These are phyloP conservation scores for Calvatia gigantea DNA, from an alignment of 768 basidiomycete genomes.

Conservation along the genomic window DNA sequence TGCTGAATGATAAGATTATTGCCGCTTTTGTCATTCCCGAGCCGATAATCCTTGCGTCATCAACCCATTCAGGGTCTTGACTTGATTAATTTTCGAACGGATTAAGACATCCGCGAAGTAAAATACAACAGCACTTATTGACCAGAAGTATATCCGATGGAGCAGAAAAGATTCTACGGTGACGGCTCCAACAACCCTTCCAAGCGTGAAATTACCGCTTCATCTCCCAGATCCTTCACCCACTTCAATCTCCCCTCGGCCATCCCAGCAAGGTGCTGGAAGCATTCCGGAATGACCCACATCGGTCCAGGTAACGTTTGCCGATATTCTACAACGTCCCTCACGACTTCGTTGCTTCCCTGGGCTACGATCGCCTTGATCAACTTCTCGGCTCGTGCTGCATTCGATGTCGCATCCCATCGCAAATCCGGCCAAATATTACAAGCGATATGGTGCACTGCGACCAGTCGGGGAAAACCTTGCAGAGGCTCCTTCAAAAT, in stretches of 20 bases:
- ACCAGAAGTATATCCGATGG: not conserved
- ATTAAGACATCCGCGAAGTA: not conserved
- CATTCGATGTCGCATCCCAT: conserved; percentile 19
- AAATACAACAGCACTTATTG: not conserved
- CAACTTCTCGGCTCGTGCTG: conserved; percentile 41
- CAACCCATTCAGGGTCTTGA: not conserved
- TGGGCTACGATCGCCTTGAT: conserved; percentile 49
- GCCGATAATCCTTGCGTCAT: not conserved
- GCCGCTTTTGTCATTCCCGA: conserved; percentile 4
- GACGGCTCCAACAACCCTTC: not conserved
- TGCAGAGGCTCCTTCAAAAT: conserved; percentile 42
- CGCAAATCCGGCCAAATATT: conserved; percentile 69
- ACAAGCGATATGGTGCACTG: conserved; percentile 75
- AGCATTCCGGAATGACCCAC: conserved; percentile 50
- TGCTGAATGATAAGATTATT: conserved; percentile 11
- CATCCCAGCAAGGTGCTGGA: conserved; percentile 27
- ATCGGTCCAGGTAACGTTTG: conserved; percentile 37
- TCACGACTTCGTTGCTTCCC: conserved; percentile 43
- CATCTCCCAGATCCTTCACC: conserved; percentile 14
- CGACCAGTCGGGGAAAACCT: conserved; percentile 64
- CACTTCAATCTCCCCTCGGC: conserved; percentile 20
- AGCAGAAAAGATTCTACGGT: not conserved
- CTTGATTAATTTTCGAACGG: not conserved
- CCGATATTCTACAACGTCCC: conserved; percentile 55
- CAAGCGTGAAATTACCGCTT: not conserved